Evolutionary conservation across 1,139 yeast species (phyloP), one percentile per base, ranked within the genome.

Genomic region (Arxiozyma slooffiae): DNA sequence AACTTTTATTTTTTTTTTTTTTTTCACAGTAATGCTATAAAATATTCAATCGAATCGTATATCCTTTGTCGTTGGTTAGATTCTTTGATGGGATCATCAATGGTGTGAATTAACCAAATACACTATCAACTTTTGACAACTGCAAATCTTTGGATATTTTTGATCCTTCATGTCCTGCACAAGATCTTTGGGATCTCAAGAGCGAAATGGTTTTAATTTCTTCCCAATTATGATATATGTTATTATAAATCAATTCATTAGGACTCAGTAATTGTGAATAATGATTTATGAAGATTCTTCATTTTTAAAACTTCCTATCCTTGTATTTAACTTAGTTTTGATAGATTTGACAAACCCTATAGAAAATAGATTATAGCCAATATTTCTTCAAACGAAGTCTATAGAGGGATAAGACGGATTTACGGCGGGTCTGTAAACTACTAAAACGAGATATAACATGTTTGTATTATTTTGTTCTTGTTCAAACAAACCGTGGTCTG

Each of bases 391-490:
- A n/a, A 60, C 55, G n/a, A 41, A 56, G 53, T 11, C 66, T 55
- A 48, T 60, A 64, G 48, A 63, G 50, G 4, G 48, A 48, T 20
- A 61, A 47, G 14, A 63, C 66, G 51, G 62, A 58, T 9, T 36
- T 38, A 37, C 54, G 54, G 41, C 63, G 67, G 9, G 50, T 55
- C 26, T 49, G 56, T 36, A 60, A 65, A 60, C 50, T 62, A 61
- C 41, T 68, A 57, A 48, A 70, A 62, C 44, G 76, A 69, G 39
- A 34, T 20, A 44, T 45, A 61, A 60, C 55, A 71, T 73, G 30
- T 70, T 4, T 11, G n/a, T n/a, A n/a, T n/a, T n/a, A n/a, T 30
- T 14, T 30, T 6, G n/a, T 8, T 30, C 14, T 30, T 16, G 7
- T 14, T 41, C 44, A 41, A 17, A 17, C 18, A n/a, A 23, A 23